Evolutionary conservation across 345 rosid species (phyloP).

Genomic region (Ceriops zippeliana): DNA sequence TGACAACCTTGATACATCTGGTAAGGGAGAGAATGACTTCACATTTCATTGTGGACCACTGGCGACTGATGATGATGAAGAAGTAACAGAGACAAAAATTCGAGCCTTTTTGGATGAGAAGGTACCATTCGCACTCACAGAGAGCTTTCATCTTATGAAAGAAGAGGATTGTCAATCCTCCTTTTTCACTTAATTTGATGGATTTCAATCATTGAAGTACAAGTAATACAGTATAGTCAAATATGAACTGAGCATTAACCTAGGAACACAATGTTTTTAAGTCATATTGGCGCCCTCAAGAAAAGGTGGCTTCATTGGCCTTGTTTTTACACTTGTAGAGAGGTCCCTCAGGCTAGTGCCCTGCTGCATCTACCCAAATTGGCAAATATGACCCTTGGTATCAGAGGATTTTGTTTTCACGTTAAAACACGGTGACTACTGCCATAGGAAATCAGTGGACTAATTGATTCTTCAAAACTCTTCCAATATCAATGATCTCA

Average conservation of each 20-base stretch:
- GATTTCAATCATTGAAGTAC: not conserved
- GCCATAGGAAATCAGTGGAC: too few species aligned
- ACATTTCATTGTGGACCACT: conserved; percentile 39
- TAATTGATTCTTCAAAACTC: not conserved
- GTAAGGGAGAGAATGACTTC: conserved; percentile 44
- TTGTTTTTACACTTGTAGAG: not conserved
- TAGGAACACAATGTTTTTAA: not conserved
- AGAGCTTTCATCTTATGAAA: not conserved
- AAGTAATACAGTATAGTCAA: not conserved
- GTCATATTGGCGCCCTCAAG: not conserved
- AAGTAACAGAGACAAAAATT: conserved; percentile 33
- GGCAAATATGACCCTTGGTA: not conserved
- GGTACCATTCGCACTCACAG: conserved; percentile 21
- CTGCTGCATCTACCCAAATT: not conserved
- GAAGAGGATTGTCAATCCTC: conserved; percentile 14
- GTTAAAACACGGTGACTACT: not conserved
- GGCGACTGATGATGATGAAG: conserved; percentile 28
- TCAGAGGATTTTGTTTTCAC: not conserved
- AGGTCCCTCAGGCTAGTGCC: not conserved
- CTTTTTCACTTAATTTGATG: not conserved
- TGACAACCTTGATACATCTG: conserved; percentile 33
- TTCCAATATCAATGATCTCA: not conserved
- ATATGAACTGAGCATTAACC: too few species aligned
- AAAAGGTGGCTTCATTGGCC: not conserved
- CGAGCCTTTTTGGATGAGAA: conserved; percentile 35